Percentiles rank a stretch among this genome's conserved stretches.
phyloP scores from a whole-genome alignment of 306 rosid genomes.

The Begonia masoniana region DNA sequence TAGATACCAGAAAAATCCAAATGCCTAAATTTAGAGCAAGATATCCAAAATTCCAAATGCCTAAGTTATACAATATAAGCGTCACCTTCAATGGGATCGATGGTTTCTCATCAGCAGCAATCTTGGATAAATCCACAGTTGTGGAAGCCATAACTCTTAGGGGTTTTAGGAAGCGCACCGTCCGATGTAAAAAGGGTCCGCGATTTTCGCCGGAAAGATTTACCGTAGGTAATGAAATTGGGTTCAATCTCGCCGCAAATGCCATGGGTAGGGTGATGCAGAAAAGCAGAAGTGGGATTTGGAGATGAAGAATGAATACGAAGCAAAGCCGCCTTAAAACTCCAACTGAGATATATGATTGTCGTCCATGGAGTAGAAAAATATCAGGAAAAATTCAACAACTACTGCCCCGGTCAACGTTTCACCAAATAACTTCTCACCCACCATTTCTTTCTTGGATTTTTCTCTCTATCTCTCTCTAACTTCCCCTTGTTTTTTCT shows the following conservation, averaged over 20 bases:
- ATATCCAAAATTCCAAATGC: slow-evolving; percentile 2
- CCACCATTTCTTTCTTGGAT: no score
- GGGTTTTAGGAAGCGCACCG: slow-evolving; percentile 23
- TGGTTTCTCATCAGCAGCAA: slow-evolving; percentile 38
- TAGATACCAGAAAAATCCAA: slow-evolving; percentile 1
- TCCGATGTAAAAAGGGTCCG: slow-evolving; percentile 22
- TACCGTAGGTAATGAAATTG: slow-evolving; percentile 34
- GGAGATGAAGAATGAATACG: not conserved
- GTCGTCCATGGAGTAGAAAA: not conserved
- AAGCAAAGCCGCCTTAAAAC: no score
- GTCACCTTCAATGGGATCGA: slow-evolving; percentile 48
- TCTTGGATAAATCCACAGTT: slow-evolving; percentile 56
- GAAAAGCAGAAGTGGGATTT: not conserved
- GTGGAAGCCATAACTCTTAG: slow-evolving; percentile 53
- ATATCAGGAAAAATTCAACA: not conserved
- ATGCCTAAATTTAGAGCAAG: not conserved
- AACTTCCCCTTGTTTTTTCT: no score
- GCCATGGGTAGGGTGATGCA: slow-evolving; percentile 34
- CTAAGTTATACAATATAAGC: not conserved
- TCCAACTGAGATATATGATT: no score
- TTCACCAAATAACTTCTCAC: no score
- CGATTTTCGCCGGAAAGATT: slow-evolving; percentile 24
- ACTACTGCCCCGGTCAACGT: no score
- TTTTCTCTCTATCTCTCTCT: not conserved
- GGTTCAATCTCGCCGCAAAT: slow-evolving; percentile 39